Base-by-base conservation (phyloP, 176 grass and related monocot genomes). In the Triticum urartu region DNA sequence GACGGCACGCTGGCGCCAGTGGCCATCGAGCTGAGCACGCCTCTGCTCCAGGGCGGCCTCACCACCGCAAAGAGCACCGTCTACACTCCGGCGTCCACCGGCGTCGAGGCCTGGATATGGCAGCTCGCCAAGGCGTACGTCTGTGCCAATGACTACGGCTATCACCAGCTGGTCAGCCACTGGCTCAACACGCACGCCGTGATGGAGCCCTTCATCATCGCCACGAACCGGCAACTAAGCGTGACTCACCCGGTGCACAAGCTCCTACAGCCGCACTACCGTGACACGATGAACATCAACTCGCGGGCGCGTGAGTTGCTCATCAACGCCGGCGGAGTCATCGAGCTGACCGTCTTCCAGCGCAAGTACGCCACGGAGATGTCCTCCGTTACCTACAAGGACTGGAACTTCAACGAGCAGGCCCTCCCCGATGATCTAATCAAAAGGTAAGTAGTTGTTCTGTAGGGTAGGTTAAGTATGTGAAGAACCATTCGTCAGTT, bases 111-210 rank as follows among this genome's bases (percentile, higher is more conserved):
- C 42, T 75, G 72, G 72, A 50, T 75, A 17, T 75, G 72, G 72
- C 72, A 75, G 72, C 72, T 75, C 24, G 72, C 72, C 72, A 75
- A 75, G 72, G 72, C 72, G 6, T 75, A 75, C 72, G 72, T 75
- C 11, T 6, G 6, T 12, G 72, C 18, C 1, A 75, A 75, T 43
- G 72, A 74, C 39, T 74, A 74, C 40, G 71, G 71, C 5, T 74
- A 40, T 40, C 71, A 74, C 71, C 71, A 74, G 39, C 71, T 74
- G n/a, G 43, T 74, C 71, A 74, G 39, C 71, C 71, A 74, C 71
- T 74, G 71, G 40, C 71, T 74, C 39, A 74, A 74, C 39, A 74
- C 71, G 12, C 71, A 74, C 40, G 71, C 71, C 3, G 71, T 74
- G 11, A 74, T 74, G 71, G 71, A 74, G 71, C 71, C 71, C 1